These are phyloP conservation scores for Phytophthora sp. DNA, from an alignment of 352 stramenopile genomes.

Conservation along the genomic window DNA sequence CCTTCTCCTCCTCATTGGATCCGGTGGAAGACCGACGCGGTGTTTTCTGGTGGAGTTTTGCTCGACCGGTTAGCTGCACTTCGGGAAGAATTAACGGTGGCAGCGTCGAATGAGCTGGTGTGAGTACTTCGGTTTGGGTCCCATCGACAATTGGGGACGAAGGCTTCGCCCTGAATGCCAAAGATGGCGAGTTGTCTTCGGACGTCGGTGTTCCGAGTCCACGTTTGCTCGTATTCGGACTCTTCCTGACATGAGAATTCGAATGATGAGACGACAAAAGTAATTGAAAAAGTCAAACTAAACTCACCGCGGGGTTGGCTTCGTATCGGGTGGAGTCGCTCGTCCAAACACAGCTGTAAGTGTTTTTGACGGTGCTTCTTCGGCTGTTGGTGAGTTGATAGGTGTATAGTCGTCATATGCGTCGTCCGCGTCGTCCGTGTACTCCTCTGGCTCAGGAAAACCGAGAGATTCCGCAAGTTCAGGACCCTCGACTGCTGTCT, in stretches of 20 bases:
- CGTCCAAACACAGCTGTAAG: background rate
- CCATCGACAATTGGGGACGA: background rate
- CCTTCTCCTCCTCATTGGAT: background rate
- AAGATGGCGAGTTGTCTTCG: slow-evolving; percentile 3
- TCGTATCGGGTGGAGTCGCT: slow-evolving; percentile 28
- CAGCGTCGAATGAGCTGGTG: slow-evolving; percentile 1
- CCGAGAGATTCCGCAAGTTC: slow-evolving; percentile 15
- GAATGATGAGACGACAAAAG: background rate
- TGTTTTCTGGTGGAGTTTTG: slow-evolving; percentile 21
- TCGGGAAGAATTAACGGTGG: slow-evolving; percentile 27
- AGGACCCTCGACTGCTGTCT: background rate
- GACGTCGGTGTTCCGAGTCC: slow-evolving; percentile 20
- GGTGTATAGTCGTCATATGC: slow-evolving; percentile 25
- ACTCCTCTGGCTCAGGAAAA: slow-evolving; percentile 8
- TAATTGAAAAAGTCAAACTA: background rate
- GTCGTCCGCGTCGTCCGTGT: slow-evolving; percentile 24
- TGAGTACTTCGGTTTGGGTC: background rate
- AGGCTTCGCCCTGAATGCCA: slow-evolving; percentile 12
- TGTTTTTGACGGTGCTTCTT: background rate
- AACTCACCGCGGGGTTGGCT: slow-evolving; percentile 21
- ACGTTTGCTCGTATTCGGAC: slow-evolving; percentile 37
- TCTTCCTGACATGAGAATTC: slow-evolving; percentile 16
- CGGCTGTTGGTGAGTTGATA: slow-evolving; percentile 20
- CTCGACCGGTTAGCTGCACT: slow-evolving; percentile 8
- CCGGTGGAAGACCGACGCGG: background rate